phyloP scores from a whole-genome alignment of 2,329 filamentous ascomycete genomes.

The Xylaria sp. region DNA sequence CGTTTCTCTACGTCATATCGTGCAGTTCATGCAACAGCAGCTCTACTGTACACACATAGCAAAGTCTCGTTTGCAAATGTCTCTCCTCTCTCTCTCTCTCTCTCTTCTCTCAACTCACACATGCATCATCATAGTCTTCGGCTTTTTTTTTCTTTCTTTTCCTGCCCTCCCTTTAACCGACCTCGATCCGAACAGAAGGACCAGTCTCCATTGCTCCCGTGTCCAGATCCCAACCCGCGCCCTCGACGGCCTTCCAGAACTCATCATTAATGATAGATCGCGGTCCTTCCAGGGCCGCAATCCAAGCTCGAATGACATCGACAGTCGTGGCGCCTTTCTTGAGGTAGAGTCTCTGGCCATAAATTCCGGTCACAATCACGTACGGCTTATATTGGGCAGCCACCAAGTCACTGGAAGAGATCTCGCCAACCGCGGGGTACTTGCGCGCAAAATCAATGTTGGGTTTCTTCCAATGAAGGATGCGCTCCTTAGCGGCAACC shows the following conservation, averaged over 20 bases:
- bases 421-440: conserved; percentile 19
- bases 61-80: background rate
- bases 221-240: conserved; percentile 61
- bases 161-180: conserved; percentile 22
- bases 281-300: conserved; percentile 34
- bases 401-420: conserved; percentile 37
- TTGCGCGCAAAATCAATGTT: conserved; percentile 39
- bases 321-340: conserved; percentile 50
- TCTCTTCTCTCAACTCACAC: conserved; percentile 17
- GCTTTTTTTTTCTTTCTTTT: conserved; percentile 25
- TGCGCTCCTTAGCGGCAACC: conserved; percentile 59
- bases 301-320: conserved; percentile 34
- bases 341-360: conserved; percentile 53
- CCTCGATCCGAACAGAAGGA: conserved; percentile 41
- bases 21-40: conserved; percentile 4
- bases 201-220: conserved; percentile 61
- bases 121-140: conserved; percentile 2
- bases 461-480: conserved; percentile 51
- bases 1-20: conserved; percentile 3
- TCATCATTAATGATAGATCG: conserved; percentile 30
- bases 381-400: conserved; percentile 51
- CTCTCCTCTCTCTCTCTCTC: conserved; percentile 29
- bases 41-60: conserved; percentile 18
- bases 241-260: conserved; percentile 42
- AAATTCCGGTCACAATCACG: conserved; percentile 53